Evolutionary conservation across 2,329 filamentous ascomycete species (phyloP), one percentile per base, ranked within the genome.

Genomic region (Curvularia sp.): DNA sequence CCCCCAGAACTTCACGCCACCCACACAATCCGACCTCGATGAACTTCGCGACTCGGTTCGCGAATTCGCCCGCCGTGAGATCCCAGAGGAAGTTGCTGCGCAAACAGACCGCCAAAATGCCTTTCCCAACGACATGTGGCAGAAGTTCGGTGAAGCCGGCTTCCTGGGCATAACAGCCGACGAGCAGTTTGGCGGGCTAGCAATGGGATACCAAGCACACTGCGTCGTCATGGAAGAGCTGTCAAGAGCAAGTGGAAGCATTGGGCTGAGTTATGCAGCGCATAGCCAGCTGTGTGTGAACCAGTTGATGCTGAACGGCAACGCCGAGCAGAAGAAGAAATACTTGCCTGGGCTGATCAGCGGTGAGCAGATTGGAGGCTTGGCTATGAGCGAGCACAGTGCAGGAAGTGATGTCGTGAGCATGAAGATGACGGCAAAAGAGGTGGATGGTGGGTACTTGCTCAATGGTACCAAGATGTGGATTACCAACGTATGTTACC

Each of bases 211-310:
- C 78, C 94, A 98, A 80, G 94, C 95, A 43, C 95, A 99, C 80
- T 96, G 92, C 74, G 83, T 97, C 6, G 92, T 97, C 45, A 90
- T 98, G 87, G 95, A 99, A 79, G 95, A 98, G 82, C 83, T 99
- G 41, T 95, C 90, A 55, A 86, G 94, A 57, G 94, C 94, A 2
- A 94, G 90, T 51, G 93, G 85, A 78, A 91, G 88, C 61, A 92
- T 96, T 70, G 94, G 87, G 0, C 85, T 99, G 46, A 96, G 92
- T 67, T 99, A 98, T 77, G 94, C 94, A 2, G 95, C 95, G 7
- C 95, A 99, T 79, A 95, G 91, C 28, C 95, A 99, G 78, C 84
- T 99, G 50, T 98, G 95, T 80, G 90, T 98, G 59, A 99, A 99
- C 78, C 95, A 99, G 80, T 82, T 99, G 48, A 92, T 93, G 80